Conservation (phyloP, 2,329 filamentous ascomycete species). For the Seiridium cupressi region DNA sequence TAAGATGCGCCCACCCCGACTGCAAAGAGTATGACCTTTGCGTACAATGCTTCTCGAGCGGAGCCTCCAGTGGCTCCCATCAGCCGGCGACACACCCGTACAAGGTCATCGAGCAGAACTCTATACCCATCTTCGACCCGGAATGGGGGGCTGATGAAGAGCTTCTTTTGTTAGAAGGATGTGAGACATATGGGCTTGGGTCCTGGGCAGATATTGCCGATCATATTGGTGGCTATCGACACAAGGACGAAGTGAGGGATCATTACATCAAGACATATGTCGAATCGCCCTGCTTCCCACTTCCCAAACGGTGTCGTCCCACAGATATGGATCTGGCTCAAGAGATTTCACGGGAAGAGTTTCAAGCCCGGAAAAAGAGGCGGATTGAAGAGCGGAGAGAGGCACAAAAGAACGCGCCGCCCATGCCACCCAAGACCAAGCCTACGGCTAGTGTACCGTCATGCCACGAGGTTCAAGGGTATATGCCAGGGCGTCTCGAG, state of each 20-base stretch:
- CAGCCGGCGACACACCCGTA: constrained; percentile 84
- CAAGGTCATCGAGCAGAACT: constrained; percentile 96
- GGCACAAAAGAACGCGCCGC: constrained; percentile 77
- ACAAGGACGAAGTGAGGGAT: constrained; percentile 92
- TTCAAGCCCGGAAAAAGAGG: constrained; percentile 88
- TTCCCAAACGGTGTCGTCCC: constrained; percentile 83
- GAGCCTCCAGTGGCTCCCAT: constrained; percentile 77
- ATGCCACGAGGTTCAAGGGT: constrained; percentile 97
- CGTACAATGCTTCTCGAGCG: constrained; percentile 88
- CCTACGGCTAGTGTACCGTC: constrained; percentile 92
- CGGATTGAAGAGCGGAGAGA: constrained; percentile 92
- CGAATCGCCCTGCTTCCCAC: constrained; percentile 77
- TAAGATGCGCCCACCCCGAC: constrained; percentile 78
- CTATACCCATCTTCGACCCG: constrained; percentile 89
- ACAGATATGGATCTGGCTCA: constrained; percentile 76
- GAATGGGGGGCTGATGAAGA: constrained; percentile 99
- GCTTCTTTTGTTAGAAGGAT: constrained; percentile 86
- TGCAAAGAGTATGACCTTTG: constrained; percentile 97
- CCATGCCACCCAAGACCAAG: constrained; percentile 87
- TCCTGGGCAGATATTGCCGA: constrained; percentile 98
- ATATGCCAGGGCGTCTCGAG: constrained; percentile 95
- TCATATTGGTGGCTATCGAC: constrained; percentile 92
- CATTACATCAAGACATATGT: constrained; percentile 91
- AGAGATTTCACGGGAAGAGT: constrained; percentile 83
- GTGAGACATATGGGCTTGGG: constrained; percentile 92